phyloP scores from a whole-genome alignment of 1,284 basidiomycete genomes.

The Trametes hirsuta region DNA sequence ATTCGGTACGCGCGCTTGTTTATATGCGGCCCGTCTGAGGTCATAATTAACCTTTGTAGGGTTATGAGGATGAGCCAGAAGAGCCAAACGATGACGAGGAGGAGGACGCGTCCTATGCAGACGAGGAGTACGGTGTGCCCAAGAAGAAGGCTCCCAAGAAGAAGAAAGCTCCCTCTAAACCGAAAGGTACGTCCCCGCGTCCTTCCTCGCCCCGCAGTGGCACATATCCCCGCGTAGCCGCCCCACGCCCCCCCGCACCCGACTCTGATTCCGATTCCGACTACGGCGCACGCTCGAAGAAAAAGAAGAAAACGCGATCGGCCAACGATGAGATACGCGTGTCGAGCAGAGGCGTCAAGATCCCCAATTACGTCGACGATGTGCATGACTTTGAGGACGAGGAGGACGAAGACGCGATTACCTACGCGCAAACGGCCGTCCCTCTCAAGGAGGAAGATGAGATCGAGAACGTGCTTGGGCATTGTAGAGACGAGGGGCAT shows the following conservation, averaged over 20 bases:
- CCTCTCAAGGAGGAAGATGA: conserved; percentile 80
- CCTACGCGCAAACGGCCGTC: conserved; percentile 53
- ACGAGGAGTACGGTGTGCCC: conserved; percentile 63
- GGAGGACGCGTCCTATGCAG: conserved; percentile 76
- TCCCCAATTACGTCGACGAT: conserved; percentile 87
- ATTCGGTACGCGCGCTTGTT: conserved; percentile 56
- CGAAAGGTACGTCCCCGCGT: conserved; percentile 54
- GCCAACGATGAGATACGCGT: conserved; percentile 74
- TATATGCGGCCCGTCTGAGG: conserved; percentile 26
- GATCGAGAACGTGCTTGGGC: conserved; percentile 86
- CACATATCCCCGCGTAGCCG: conserved; percentile 38
- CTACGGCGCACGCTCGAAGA: conserved; percentile 84
- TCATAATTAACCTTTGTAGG: conserved; percentile 44
- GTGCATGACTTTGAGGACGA: conserved; percentile 83
- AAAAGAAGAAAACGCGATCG: conserved; percentile 74
- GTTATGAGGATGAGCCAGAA: conserved; percentile 62
- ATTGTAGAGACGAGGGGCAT: conserved; percentile 80
- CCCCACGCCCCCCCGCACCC: conserved; percentile 49
- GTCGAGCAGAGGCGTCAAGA: conserved; percentile 79
- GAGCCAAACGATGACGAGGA: conserved; percentile 57
- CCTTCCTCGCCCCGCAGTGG: conserved; percentile 1
- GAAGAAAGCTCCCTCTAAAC: conserved; percentile 67
- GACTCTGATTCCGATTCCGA: conserved; percentile 85
- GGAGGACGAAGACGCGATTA: conserved; percentile 52
- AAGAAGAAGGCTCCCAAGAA: conserved; percentile 69